A percentile compares a stretch with the other conserved stretches of the same genome.
These are phyloP conservation scores for Aphelidium insulamus DNA, from an alignment of 371 early-diverging fungal species.

Conservation along the genomic window DNA sequence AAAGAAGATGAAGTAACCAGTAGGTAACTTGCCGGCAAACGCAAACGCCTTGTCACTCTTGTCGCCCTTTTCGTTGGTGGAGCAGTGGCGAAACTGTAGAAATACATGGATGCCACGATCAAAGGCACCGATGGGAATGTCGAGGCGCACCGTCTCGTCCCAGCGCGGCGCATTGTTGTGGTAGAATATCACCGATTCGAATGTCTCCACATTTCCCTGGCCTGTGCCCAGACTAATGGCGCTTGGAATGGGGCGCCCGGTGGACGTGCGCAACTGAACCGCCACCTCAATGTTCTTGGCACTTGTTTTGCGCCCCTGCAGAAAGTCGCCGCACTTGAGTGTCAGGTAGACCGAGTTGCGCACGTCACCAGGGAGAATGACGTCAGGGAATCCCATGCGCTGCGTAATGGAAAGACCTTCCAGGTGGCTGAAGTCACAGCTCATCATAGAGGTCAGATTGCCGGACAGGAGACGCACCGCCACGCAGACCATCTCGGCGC, in stretches of 20 bases:
- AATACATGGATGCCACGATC: conserved; percentile 35
- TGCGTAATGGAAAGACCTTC: conserved; percentile 21
- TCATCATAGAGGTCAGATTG: conserved; percentile 16
- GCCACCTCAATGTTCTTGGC: conserved; percentile 33
- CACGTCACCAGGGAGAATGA: conserved; percentile 30
- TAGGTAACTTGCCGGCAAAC: too few species aligned
- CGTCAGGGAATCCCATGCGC: conserved; percentile 38
- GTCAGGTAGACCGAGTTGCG: conserved; percentile 41
- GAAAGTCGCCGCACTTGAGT: conserved; percentile 32
- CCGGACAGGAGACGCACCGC: conserved; percentile 24
- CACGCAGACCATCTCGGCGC: conserved; percentile 28
- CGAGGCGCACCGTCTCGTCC: conserved; percentile 37
- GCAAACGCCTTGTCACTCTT: conserved; percentile 17
- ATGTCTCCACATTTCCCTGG: conserved; percentile 14
- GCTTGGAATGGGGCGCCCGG: conserved; percentile 26
- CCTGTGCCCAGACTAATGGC: conserved; percentile 31
- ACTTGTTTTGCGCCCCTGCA: conserved; percentile 14
- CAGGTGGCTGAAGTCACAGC: conserved; percentile 19
- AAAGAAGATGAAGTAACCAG: too few species aligned
- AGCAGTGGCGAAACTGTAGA: conserved; percentile 27
- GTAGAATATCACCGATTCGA: conserved; percentile 37
- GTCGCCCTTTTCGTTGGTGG: conserved; percentile 11
- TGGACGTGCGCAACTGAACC: conserved; percentile 22
- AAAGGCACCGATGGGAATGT: conserved; percentile 16
- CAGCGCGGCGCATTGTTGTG: conserved; percentile 37